Evolutionary conservation across 2,329 filamentous ascomycete genomes (phyloP), one percentile per base, ranked within the genome.

Genomic region (Paraphoma sp.): DNA sequence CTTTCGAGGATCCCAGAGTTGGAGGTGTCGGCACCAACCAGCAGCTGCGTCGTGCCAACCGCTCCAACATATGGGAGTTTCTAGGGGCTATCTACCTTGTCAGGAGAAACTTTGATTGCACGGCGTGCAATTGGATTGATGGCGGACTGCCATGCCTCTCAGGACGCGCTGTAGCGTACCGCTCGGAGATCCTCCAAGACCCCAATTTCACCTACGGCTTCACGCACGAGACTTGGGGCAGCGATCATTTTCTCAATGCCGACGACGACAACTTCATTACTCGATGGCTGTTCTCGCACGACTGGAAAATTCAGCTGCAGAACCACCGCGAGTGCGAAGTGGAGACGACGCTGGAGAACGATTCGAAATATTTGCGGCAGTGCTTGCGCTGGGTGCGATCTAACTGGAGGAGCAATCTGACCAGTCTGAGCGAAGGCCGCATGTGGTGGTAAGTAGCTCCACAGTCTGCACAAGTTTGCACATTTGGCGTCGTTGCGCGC

Each of bases 261-360:
- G 94, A 98, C 77, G 94, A 98, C 76, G 94, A 98, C 83, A 98
- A 98, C 80, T 98, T 97, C 80, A 92, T 98, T 68, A 97, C 94
- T 6, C 89, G 94, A 55, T 98, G 94, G 94, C 85, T 98, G 71
- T 93, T 97, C 66, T 91, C 88, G 63, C 90, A 97, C 80, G 86
- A 89, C 65, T 96, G 92, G 91, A 92, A 96, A 80, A 97, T 93
- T 18, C 94, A 91, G 83, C 91, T 97, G 77, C 94, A 98, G 80
- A 97, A 97, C 79, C 89, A 97, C 76, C 87, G 85, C 46, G 92
- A 96, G 73, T 96, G 92, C 69, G 75, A 78, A 56, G 89, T 98
- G 58, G 89, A 95, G 80, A 98, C 94, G 28, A 97, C 93, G 3
- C 84, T 98, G 41, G 94, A 97, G 77, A 91, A 94, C 75, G 90